Percentiles rank a stretch among this genome's conserved stretches.
Conservation (phyloP, 1,284 basidiomycete species). For the Apiotrichum montevideense region DNA sequence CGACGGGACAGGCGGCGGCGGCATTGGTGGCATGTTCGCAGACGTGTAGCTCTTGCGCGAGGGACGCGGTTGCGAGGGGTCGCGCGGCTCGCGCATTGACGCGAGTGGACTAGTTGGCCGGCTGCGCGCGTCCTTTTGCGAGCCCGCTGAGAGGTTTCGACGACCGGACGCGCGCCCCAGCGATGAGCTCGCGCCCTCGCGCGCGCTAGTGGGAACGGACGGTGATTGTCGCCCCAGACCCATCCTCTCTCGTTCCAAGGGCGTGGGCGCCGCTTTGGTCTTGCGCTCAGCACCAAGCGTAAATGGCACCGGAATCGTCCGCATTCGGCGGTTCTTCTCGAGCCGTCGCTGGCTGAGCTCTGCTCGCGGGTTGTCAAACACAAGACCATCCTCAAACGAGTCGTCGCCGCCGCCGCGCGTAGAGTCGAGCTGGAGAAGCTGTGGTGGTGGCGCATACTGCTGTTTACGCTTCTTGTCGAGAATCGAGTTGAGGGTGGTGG, state of each 20-base stretch:
- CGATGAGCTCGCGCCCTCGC: background rate
- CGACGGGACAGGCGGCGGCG: constrained; percentile 4
- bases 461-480: constrained; percentile 41
- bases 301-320: constrained; percentile 20
- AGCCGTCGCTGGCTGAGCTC: constrained; percentile 37
- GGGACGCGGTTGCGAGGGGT: background rate
- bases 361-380: constrained; percentile 36
- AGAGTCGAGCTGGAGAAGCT: constrained; percentile 1
- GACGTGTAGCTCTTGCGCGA: background rate
- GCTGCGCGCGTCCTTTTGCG: background rate
- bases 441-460: constrained; percentile 19
- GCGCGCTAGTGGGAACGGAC: background rate
- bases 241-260: background rate
- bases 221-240: background rate
- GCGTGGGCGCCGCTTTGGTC: background rate
- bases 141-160: background rate
- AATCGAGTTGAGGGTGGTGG: constrained; percentile 37
- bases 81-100: background rate
- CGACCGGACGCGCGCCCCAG: background rate
- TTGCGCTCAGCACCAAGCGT: constrained; percentile 13
- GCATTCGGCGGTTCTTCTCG: constrained; percentile 16
- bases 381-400: constrained; percentile 44
- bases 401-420: constrained; percentile 24
- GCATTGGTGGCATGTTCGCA: background rate
- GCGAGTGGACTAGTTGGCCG: constrained; percentile 1